Base-by-base conservation (phyloP, 2,329 filamentous ascomycete genomes). In the Calonectria multiphialidica region DNA sequence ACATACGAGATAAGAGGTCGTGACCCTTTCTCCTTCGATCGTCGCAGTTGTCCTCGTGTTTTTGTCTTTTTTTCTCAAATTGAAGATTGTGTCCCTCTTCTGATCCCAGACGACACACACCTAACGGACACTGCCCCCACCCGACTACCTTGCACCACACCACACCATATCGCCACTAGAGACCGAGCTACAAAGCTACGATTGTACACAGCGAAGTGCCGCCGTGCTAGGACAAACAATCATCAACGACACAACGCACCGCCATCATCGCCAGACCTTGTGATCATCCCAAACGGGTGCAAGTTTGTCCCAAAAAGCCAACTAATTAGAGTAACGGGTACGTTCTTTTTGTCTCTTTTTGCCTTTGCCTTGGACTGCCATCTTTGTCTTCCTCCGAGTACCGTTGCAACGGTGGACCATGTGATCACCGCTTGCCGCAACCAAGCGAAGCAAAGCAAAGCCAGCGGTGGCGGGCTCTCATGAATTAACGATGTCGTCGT, bases 151-250 rank as follows among this genome's bases (percentile, higher is more conserved):
- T 70, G 59, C 53, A 64, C 64, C 57, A 67, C 62, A 73, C 64
- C 68, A 55, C 45, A 63, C 68, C 69, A 64, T 68, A 73, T 77
- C 74, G 76, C 76, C 76, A 68, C 76, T 78, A 77, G 67, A 72
- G 72, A 73, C 64, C 68, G 66, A 75, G 72, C 70, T 72, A 68
- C 68, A 45, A 45, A 30, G 28, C 28, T 30, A 30, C 28, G 28
- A 30, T 53, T 16, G 40, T 33, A 18, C 64, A 40, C 21, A 44
- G 42, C 47, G 37, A 49, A 33, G 75, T 71, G 63, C 73, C 37
- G 59, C 21, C 25, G 40, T 50, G 76, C 72, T 77, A 72, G 72
- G 77, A 72, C 53, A 77, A 77, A 57, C 62, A 67, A 45, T 16
- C 49, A 72, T 55, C 71, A 71, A 68, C 68, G 61, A 69, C 75